These are phyloP conservation scores for Ophiocytium majus DNA, from an alignment of 352 stramenopile species.

Conservation along the genomic window DNA sequence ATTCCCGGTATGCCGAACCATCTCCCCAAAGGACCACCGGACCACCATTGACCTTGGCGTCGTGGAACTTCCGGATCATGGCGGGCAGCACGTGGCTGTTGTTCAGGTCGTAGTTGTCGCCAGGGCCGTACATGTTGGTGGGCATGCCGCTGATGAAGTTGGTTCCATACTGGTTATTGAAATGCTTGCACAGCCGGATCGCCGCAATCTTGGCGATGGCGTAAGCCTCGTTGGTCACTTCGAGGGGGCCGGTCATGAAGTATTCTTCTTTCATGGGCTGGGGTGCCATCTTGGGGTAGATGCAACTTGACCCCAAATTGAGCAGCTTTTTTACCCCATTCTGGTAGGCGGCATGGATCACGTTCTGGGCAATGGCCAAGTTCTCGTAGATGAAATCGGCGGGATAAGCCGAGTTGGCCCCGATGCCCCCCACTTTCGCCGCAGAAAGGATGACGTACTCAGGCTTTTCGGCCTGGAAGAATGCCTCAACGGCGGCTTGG, in stretches of 20 bases:
- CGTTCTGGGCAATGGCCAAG: background rate
- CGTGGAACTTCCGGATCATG: background rate
- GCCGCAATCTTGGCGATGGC: conserved; percentile 6
- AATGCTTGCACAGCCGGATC: background rate
- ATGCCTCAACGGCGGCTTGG: background rate
- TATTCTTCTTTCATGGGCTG: conserved; percentile 17
- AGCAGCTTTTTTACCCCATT: background rate
- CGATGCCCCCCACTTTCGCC: background rate
- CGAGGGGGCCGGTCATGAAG: background rate
- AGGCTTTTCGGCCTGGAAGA: background rate
- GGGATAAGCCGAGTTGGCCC: background rate
- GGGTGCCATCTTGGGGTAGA: background rate
- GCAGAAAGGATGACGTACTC: background rate
- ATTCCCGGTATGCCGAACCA: background rate
- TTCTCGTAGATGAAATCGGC: conserved; percentile 15
- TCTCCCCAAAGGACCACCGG: no score
- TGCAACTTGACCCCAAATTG: background rate
- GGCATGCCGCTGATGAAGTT: background rate
- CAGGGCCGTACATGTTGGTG: background rate
- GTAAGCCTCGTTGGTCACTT: background rate
- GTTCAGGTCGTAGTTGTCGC: background rate
- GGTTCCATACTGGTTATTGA: background rate
- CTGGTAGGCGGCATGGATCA: background rate
- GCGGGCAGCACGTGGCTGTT: background rate
- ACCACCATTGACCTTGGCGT: background rate